Evolutionary conservation across 768 basidiomycete species (phyloP).

Genomic region (Lactifluus piperatus): DNA sequence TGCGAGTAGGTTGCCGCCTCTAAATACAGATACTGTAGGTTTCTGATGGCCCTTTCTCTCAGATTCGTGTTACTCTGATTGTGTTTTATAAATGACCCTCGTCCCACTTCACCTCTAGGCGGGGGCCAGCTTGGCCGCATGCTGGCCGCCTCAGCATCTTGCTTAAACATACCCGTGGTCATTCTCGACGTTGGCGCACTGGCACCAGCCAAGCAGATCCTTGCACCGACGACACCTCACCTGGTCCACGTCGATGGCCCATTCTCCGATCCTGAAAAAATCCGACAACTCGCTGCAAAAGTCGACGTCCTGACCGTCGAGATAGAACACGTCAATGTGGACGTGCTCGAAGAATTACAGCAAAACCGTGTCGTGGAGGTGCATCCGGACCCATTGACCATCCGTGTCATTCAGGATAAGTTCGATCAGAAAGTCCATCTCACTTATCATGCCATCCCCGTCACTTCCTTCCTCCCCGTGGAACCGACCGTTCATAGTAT

Average conservation of each 20-base stretch:
- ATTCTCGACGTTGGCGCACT: slow-evolving; percentile 78
- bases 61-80: neutral
- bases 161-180: slow-evolving; percentile 74
- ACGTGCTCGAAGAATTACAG: slow-evolving; percentile 57
- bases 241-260: slow-evolving; percentile 77
- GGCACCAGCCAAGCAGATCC: slow-evolving; percentile 84
- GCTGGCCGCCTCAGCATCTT: slow-evolving; percentile 84
- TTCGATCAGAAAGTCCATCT: slow-evolving; percentile 59
- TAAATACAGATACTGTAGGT: neutral
- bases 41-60: neutral
- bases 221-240: slow-evolving; percentile 42
- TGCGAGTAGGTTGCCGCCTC: slow-evolving; percentile 26
- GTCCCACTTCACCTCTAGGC: slow-evolving; percentile 37
- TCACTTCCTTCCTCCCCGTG: slow-evolving; percentile 53
- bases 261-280: slow-evolving; percentile 72
- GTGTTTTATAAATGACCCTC: neutral
- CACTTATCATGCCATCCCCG: slow-evolving; percentile 37
- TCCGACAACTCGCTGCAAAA: slow-evolving; percentile 65
- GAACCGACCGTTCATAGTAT: slow-evolving; percentile 46
- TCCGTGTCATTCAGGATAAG: slow-evolving; percentile 77
- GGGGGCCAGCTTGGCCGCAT: slow-evolving; percentile 98
- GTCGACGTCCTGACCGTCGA: slow-evolving; percentile 91
- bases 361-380: slow-evolving; percentile 28
- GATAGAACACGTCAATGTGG: slow-evolving; percentile 90
- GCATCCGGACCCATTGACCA: slow-evolving; percentile 76